Percentiles rank a stretch among this genome's conserved stretches.
Evolutionary conservation across 768 basidiomycete genomes (phyloP).

Genomic region (Phlebiopsis flavidoalba): DNA sequence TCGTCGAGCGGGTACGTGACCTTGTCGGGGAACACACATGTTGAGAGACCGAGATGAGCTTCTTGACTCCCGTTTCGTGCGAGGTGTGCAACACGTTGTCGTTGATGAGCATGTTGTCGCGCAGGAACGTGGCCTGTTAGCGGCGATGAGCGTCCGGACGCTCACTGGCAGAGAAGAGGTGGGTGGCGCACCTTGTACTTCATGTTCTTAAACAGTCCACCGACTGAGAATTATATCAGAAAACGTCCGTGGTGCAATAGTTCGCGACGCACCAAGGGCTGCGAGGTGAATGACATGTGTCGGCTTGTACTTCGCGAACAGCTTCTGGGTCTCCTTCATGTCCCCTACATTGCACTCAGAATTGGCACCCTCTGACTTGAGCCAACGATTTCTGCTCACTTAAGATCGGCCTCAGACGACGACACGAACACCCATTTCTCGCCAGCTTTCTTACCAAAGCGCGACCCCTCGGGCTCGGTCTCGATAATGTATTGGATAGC

Average conservation of each 20-base stretch:
- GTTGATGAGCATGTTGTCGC: constrained; percentile 94
- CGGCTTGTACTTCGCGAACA: constrained; percentile 90
- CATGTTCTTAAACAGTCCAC: constrained; percentile 95
- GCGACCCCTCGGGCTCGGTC: constrained; percentile 69
- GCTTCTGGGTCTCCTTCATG: constrained; percentile 54
- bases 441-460: constrained; percentile 68
- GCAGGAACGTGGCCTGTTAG: constrained; percentile 77
- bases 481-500: constrained; percentile 78
- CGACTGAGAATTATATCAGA: constrained; percentile 47
- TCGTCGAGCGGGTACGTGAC: constrained; percentile 92
- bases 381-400: constrained; percentile 36
- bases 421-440: constrained; percentile 86
- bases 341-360: constrained; percentile 43
- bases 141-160: background rate
- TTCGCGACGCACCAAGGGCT: constrained; percentile 64
- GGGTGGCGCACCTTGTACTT: constrained; percentile 65
- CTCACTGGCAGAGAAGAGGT: background rate
- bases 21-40: constrained; percentile 96
- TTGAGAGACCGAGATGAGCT: constrained; percentile 92
- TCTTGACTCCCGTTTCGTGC: constrained; percentile 57
- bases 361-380: background rate
- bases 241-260: background rate
- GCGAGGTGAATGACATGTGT: constrained; percentile 97
- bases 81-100: constrained; percentile 84
- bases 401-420: constrained; percentile 79